Percentiles rank a stretch among this genome's conserved stretches.
phyloP scores from a whole-genome alignment of 2,329 filamentous ascomycete genomes.

The Ophiostoma perfectum region DNA sequence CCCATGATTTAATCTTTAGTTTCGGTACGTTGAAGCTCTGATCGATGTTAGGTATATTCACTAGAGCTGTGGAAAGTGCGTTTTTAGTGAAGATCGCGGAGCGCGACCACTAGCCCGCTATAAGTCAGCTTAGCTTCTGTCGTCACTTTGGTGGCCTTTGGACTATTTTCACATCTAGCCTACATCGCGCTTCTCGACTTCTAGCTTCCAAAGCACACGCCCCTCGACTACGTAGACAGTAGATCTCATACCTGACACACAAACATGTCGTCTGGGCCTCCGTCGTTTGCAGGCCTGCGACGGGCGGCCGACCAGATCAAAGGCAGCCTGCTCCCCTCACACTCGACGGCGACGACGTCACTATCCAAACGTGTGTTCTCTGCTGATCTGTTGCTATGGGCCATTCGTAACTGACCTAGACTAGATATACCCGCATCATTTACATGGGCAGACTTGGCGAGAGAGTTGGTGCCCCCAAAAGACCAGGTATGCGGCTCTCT shows the following conservation, averaged over 20 bases:
- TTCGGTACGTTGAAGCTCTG: too few species aligned
- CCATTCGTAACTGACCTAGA: not conserved
- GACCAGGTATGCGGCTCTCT: conserved; percentile 7
- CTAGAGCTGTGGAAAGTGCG: not conserved
- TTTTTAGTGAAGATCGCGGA: not conserved
- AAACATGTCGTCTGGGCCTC: not conserved
- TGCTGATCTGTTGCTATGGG: not conserved
- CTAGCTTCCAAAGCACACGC: not conserved
- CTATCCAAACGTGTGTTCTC: conserved; percentile 12
- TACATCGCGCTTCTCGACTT: not conserved
- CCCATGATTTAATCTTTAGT: too few species aligned
- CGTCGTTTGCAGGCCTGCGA: conserved; percentile 19
- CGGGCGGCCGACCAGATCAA: conserved; percentile 15
- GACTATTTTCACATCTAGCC: not conserved
- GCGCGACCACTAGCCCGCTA: not conserved
- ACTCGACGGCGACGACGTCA: not conserved
- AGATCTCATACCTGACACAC: not conserved
- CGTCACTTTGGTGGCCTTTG: not conserved
- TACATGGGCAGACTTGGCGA: conserved; percentile 23
- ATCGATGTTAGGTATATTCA: too few species aligned
- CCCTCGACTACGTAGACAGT: not conserved
- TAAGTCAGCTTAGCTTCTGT: not conserved
- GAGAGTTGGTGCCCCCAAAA: conserved; percentile 15
- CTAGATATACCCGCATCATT: conserved; percentile 19
- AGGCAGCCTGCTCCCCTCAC: not conserved